Evolutionary conservation across 2,329 filamentous ascomycete genomes (phyloP).

Genomic region (Trichoderma sp.): DNA sequence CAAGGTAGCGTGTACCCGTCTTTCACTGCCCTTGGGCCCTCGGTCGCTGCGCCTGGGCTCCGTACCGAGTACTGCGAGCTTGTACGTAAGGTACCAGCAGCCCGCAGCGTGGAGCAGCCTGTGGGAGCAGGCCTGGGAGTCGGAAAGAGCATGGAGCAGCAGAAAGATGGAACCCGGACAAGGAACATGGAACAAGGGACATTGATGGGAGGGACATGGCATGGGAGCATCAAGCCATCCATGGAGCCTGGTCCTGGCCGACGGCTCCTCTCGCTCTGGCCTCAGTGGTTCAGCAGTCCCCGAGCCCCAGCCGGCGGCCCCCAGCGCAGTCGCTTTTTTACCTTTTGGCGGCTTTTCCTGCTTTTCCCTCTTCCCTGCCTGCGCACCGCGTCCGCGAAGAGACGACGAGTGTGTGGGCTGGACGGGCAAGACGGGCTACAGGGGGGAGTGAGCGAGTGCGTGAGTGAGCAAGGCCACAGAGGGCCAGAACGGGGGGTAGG

Average conservation of each 20-base stretch:
- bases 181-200: constrained; percentile 1
- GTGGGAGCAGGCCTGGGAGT: too few species aligned
- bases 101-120: constrained; percentile 8
- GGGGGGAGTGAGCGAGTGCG: neutral
- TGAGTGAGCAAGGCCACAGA: neutral
- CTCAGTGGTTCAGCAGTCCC: constrained; percentile 27
- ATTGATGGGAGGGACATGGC: too few species aligned
- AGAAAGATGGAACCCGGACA: constrained; percentile 2
- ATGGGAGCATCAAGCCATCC: too few species aligned
- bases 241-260: constrained; percentile 18
- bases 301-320: constrained; percentile 22
- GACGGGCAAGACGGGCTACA: constrained; percentile 2
- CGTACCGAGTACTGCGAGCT: neutral
- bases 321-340: constrained; percentile 8
- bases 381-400: neutral
- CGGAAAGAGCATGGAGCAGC: constrained; percentile 20
- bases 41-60: neutral
- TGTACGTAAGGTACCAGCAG: constrained; percentile 1
- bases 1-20: neutral
- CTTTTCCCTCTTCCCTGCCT: constrained; percentile 29
- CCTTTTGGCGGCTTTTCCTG: neutral
- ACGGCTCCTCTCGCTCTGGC: neutral
- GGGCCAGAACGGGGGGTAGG: neutral
- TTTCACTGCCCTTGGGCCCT: neutral
- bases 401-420: constrained; percentile 1